Percentiles rank a stretch among this genome's conserved stretches.
phyloP scores from a whole-genome alignment of 495 filamentous ascomycete species.

The Hamigera avellanea region DNA sequence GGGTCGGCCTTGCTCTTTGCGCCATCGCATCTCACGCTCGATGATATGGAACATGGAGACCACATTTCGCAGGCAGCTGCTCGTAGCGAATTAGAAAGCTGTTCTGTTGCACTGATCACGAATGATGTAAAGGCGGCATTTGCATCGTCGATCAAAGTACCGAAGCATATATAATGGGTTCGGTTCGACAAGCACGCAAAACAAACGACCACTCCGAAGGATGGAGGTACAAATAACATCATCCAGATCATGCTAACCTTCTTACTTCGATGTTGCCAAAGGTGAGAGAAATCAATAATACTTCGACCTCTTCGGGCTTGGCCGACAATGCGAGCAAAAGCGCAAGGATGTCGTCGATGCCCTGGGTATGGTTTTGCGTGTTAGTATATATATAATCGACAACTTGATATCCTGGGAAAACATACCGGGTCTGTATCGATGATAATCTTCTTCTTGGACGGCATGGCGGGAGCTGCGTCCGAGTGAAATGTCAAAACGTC shows the following conservation, averaged over 20 bases:
- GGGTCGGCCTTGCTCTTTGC: conserved; percentile 47
- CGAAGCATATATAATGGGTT: no score
- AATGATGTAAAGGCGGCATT: no score
- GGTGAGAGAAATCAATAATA: conserved; percentile 80
- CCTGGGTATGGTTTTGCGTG: conserved; percentile 32
- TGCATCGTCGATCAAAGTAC: no score
- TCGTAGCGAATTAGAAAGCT: not conserved
- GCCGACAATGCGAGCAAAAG: conserved; percentile 75
- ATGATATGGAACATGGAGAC: conserved; percentile 88
- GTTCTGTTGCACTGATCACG: not conserved
- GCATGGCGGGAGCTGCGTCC: not conserved
- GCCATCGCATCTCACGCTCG: conserved; percentile 81
- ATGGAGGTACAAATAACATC: no score
- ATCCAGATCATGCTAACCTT: conserved; percentile 31
- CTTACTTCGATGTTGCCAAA: conserved; percentile 87
- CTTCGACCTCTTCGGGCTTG: conserved; percentile 72
- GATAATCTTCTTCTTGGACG: conserved; percentile 60
- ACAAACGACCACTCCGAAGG: no score
- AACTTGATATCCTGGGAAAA: not conserved
- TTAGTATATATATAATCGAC: not conserved
- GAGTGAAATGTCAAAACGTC: no score
- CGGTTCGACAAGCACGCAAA: no score
- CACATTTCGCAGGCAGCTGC: conserved; percentile 77
- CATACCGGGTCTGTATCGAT: conserved; percentile 84
- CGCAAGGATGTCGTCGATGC: conserved; percentile 86